Base-by-base conservation (phyloP, 225 moss, liverwort and hornwort species). In the Sphagnum tenellum region DNA sequence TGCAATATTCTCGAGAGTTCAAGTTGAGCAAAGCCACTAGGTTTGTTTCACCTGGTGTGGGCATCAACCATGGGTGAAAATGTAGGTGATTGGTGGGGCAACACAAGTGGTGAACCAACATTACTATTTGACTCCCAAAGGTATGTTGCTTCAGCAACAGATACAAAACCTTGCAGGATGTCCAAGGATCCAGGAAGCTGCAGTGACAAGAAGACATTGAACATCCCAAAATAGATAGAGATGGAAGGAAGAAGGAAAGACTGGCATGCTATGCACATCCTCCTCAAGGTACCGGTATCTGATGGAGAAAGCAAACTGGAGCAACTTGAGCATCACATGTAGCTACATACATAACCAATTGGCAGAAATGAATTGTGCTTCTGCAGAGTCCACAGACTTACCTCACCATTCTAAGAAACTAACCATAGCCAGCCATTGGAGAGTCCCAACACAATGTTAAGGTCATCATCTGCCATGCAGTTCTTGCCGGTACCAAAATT, bases 361-460 rank as follows among this genome's bases (percentile, higher is more conserved):
- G 1, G 29, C 29, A 29, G 0, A 29, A 29, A 29, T 29, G 29
- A 29, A 29, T 46, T 61, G 4, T 61, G 61, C 11, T 61, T 61
- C 11, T 45, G 47, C 6, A 9, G 45, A 45, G 44, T 4, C 61
- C 7, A 10, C 61, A 61, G 67, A 2, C 70, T 70, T 72, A 95
- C 95, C 78, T 95, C 89, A 59, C 92, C 92, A 76, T 76, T 75
- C 95, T 92, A 95, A 60, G 88, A 92, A 62, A 92, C 84, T 73
- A 92, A 77, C 67, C 88, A 82, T 57, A 95, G 86, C 69, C 78
- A 81, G 12, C 89, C 83, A 74, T 89, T 86, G 54, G 92, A 88
- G 47, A 91, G 79, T 63, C 91, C 95, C 63, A 92, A 73, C 57
- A 92, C 67, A 61, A 95, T 77, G 64, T 73, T 88, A 14, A 71